A percentile compares a stretch with the other conserved stretches of the same genome.
These are phyloP conservation scores for Nematocida parisii DNA, from an alignment of 371 early-diverging fungal genomes.

Conservation along the genomic window DNA sequence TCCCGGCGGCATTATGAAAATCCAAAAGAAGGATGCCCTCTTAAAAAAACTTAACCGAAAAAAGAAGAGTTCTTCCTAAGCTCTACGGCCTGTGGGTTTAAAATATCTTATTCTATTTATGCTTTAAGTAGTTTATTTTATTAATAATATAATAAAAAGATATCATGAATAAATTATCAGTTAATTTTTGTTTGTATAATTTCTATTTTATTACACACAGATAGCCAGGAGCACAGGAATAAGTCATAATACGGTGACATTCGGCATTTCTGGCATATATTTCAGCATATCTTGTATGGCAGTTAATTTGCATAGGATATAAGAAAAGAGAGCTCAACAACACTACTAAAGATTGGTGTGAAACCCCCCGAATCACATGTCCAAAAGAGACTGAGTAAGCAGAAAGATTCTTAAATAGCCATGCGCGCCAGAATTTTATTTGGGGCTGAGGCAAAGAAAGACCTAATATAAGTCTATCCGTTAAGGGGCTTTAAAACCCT, in stretches of 20 bases:
- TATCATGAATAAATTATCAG: neutral
- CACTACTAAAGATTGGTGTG: too few species aligned
- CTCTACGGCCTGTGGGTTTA: neutral
- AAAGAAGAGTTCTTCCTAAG: slow-evolving; percentile 2
- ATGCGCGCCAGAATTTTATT: neutral
- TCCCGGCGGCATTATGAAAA: slow-evolving; percentile 39
- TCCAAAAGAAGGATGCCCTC: slow-evolving; percentile 46
- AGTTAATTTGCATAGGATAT: too few species aligned
- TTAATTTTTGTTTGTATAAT: neutral
- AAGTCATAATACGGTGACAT: too few species aligned
- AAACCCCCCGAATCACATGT: too few species aligned
- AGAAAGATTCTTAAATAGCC: neutral
- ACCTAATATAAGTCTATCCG: neutral
- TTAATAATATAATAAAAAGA: too few species aligned
- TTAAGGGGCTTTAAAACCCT: slow-evolving; percentile 72
- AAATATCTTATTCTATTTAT: too few species aligned
- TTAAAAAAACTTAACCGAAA: slow-evolving; percentile 28
- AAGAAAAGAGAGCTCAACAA: too few species aligned
- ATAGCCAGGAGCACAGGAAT: too few species aligned
- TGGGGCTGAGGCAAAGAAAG: neutral
- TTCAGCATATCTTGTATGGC: too few species aligned
- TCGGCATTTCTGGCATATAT: too few species aligned
- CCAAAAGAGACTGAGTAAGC: neutral
- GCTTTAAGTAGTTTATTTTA: too few species aligned
- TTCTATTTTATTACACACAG: too few species aligned